Conservation (phyloP, 2,329 filamentous ascomycete genomes). For the Akanthomyces dipterigenus region DNA sequence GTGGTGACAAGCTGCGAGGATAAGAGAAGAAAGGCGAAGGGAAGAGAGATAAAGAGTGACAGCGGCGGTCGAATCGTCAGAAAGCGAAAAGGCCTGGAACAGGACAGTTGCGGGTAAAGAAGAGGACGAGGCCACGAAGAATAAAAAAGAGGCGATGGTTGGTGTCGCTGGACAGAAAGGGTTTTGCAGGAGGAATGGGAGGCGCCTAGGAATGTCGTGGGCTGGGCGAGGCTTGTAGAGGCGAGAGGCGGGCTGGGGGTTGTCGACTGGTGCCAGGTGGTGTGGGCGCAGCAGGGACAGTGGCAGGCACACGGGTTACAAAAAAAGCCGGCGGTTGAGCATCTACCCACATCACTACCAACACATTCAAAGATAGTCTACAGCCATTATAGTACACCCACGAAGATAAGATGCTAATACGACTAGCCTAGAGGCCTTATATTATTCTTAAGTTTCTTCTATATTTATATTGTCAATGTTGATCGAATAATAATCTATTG, state of each 20-base stretch:
- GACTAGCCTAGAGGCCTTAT: no score
- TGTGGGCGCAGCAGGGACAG: neutral
- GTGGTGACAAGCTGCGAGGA: no score
- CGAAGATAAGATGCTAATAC: no score
- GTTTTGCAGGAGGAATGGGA: slow-evolving; percentile 10
- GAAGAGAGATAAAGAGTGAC: slow-evolving; percentile 7
- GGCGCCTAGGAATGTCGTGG: neutral
- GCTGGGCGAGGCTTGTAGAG: slow-evolving; percentile 1
- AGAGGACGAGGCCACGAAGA: neutral
- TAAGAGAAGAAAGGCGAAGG: neutral
- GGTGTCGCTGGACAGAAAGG: neutral
- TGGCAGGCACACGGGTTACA: no score
- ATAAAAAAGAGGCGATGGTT: slow-evolving; percentile 1
- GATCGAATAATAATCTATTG: no score
- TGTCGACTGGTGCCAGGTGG: neutral
- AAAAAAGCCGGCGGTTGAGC: no score
- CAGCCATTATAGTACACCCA: no score
- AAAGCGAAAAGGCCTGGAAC: neutral
- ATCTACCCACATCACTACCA: no score
- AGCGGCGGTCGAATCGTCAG: neutral
- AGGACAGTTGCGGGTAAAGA: neutral
- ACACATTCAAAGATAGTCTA: no score
- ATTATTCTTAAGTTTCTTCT: no score
- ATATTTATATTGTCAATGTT: no score
- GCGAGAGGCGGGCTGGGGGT: neutral